Evolutionary conservation across 257 asterid species (phyloP).

Genomic region (Oldenlandia corymbosa): DNA sequence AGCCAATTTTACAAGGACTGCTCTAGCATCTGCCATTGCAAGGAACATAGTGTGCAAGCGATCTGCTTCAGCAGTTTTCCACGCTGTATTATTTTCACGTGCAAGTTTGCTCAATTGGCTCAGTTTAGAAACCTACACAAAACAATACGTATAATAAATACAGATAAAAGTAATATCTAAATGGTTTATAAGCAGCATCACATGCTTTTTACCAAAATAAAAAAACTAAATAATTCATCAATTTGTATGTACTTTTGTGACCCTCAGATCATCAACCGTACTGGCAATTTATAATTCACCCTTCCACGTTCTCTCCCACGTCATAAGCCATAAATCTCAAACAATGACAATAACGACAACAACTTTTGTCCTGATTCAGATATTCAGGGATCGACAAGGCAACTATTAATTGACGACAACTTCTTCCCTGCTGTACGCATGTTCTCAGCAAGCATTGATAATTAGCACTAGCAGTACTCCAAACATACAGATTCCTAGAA

Average conservation of each 20-base stretch:
- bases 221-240: too few relatives aligned
- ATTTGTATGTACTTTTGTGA: too few relatives aligned
- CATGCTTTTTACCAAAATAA: not conserved
- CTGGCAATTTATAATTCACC: too few relatives aligned
- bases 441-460: not conserved
- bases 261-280: not conserved
- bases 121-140: slow-evolving; percentile 75
- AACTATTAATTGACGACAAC: not conserved
- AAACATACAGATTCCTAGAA: too few relatives aligned
- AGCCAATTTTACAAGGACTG: slow-evolving; percentile 88
- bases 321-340: not conserved
- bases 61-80: slow-evolving; percentile 88
- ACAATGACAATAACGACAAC: not conserved
- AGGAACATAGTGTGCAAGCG: slow-evolving; percentile 94
- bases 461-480: not conserved
- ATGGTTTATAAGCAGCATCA: not conserved
- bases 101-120: slow-evolving; percentile 99
- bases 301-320: not conserved
- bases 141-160: not conserved
- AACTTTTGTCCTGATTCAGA: not conserved
- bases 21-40: slow-evolving; percentile 97
- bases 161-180: not conserved
- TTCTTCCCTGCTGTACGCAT: not conserved
- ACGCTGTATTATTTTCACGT: slow-evolving; percentile 84
- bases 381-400: too few relatives aligned